Evolutionary conservation across 192 early-diverging fungal genomes (phyloP), one percentile per base, ranked within the genome.

Genomic region (Gonapodya prolifera): DNA sequence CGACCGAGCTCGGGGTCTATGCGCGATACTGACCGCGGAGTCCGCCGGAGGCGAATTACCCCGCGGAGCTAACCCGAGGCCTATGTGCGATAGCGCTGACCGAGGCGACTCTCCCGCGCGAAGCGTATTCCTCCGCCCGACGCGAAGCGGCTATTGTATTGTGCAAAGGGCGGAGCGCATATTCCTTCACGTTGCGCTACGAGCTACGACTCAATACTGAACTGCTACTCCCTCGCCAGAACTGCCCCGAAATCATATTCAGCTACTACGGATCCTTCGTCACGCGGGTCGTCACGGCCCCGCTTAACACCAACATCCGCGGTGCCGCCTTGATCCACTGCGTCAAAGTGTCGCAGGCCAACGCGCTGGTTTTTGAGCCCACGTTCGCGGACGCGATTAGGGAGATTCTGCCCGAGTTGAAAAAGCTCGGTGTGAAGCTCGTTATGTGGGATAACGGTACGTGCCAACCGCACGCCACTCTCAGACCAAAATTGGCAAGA

Each of bases 191-290:
- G n/a, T n/a, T n/a, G n/a, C n/a, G n/a, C n/a, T n/a, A n/a, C n/a
- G n/a, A n/a, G n/a, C n/a, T n/a, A n/a, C n/a, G n/a, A n/a, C n/a
- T n/a, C n/a, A n/a, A n/a, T n/a, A n/a, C n/a, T n/a, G n/a, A n/a
- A n/a, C n/a, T n/a, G n/a, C 45, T 23, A 61, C 45, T 61, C 45
- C 45, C 45, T 61, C 45, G 23, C 45, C 45, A 73, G 28, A 73
- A 18, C 71, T 73, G 28, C 71, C 71, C 71, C 71, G 71, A 18
- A 8, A 73, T 73, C 28, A 32, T 73, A 8, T 73, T 73, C 71
- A 16, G 18, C 71, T 73, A 73, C 71, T 73, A 73, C 71, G 71
- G 8, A 13, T 73, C 8, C 71, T 73, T 30, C 71, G 16, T 29
- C 31, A 13, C 71, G 18, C 71, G 71, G 18, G 29, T 32, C 16